These are phyloP conservation scores for Gypsophila paniculata DNA, from an alignment of 179 eudicot genomes.

Conservation along the genomic window DNA sequence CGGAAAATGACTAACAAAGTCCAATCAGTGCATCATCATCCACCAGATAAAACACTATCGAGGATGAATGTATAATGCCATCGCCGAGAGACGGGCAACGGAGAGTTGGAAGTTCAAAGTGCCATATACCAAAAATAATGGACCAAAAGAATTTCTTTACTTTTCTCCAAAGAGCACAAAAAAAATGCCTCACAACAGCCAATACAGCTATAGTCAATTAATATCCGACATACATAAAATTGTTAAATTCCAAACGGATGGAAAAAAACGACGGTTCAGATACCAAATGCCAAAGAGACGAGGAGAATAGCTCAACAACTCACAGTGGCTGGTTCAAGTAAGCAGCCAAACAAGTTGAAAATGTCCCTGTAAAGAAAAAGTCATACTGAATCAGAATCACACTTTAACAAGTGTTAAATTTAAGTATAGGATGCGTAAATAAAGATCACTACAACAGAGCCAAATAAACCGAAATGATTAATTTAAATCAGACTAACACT, in stretches of 20 bases:
- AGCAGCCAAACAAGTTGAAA: conserved; percentile 61
- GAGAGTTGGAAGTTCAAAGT: background rate
- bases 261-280: background rate
- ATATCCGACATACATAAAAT: background rate
- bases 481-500: conserved; percentile 4
- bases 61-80: background rate
- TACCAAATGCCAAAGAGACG: background rate
- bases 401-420: background rate
- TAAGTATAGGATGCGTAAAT: background rate
- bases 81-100: background rate
- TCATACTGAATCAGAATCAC: conserved; percentile 1
- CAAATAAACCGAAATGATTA: background rate
- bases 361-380: conserved; percentile 45
- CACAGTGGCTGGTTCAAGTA: conserved; percentile 71
- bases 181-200: background rate
- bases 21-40: too few species aligned
- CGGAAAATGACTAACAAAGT: background rate
- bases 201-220: background rate
- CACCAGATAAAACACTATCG: background rate
- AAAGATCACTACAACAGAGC: background rate
- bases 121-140: background rate
- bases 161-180: background rate
- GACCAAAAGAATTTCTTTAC: background rate
- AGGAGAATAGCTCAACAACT: conserved; percentile 23
- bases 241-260: too few species aligned